Evolutionary conservation across 805 yeast genomes (phyloP).

Genomic region (Lachancea quebecensis): DNA sequence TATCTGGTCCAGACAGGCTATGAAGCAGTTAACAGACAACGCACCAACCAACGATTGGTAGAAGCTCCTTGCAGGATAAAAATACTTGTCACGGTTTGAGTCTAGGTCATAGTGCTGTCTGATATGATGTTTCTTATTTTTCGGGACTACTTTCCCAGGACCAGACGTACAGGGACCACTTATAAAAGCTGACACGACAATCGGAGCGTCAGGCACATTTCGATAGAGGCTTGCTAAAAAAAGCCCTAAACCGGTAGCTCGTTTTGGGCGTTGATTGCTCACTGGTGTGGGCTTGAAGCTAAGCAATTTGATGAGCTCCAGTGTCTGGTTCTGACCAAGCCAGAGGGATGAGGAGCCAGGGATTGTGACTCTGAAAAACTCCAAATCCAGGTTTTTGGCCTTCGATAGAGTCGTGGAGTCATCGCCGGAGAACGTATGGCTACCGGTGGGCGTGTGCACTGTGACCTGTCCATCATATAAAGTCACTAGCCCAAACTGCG

Average conservation of each 20-base stretch:
- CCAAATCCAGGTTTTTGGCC: slow-evolving; percentile 1
- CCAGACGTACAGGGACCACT: slow-evolving; percentile 22
- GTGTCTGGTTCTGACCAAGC: not conserved
- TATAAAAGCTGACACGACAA: slow-evolving; percentile 12
- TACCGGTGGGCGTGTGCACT: not conserved
- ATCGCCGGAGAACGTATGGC: not conserved
- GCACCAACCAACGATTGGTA: slow-evolving; percentile 6
- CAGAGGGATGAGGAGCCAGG: not conserved
- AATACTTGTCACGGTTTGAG: slow-evolving; percentile 10
- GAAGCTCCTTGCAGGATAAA: slow-evolving; percentile 8
- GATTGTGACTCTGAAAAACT: too few relatives aligned
- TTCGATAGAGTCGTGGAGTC: not conserved
- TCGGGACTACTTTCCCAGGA: slow-evolving; percentile 18
- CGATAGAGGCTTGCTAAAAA: slow-evolving; percentile 12
- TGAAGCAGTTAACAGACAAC: slow-evolving; percentile 9
- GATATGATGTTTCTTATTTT: slow-evolving; percentile 12
- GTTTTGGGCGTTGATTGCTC: slow-evolving; percentile 9
- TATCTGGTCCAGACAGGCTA: slow-evolving; percentile 17
- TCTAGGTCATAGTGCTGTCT: slow-evolving; percentile 17
- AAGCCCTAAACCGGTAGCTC: slow-evolving; percentile 18
- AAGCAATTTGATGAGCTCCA: not conserved
- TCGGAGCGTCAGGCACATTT: not conserved
- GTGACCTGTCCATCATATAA: not conserved
- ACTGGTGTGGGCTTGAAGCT: not conserved
- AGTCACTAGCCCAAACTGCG: slow-evolving; percentile 1